These are phyloP conservation scores for Penicillium alfredii DNA, from an alignment of 495 filamentous ascomycete species.

Conservation along the genomic window DNA sequence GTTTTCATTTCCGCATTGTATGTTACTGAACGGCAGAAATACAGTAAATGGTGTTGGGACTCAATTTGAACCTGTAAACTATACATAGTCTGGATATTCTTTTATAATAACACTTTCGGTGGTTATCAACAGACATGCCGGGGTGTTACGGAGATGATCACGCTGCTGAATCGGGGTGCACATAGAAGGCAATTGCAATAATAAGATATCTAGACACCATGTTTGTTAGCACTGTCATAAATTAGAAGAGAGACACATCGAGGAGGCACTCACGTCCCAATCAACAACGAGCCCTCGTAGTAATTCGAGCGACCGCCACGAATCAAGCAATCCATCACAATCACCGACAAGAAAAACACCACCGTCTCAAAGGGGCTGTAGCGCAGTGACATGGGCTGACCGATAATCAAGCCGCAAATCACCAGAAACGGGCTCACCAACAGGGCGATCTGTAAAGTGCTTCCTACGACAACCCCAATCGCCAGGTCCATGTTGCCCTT, in stretches of 20 bases:
- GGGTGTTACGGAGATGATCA: no score
- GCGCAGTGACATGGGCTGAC: conserved; percentile 30
- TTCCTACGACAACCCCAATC: conserved; percentile 21
- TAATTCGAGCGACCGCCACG: conserved; percentile 68
- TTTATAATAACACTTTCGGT: no score
- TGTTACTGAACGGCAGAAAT: no score
- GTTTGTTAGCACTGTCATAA: conserved; percentile 1
- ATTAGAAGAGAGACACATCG: neutral
- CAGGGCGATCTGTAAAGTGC: conserved; percentile 28
- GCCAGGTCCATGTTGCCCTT: conserved; percentile 25
- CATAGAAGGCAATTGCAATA: conserved; percentile 73
- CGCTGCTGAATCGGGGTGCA: conserved; percentile 60
- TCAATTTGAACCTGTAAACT: no score
- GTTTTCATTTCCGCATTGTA: no score
- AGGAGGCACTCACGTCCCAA: conserved; percentile 18
- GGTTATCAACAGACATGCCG: no score
- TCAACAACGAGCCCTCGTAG: conserved; percentile 18
- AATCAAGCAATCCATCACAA: conserved; percentile 36
- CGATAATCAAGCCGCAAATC: conserved; percentile 36
- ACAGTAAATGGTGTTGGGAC: no score
- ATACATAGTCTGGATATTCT: no score
- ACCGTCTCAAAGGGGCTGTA: conserved; percentile 34
- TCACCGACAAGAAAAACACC: conserved; percentile 20
- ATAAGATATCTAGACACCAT: conserved; percentile 52
- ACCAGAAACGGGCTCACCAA: conserved; percentile 39